These are phyloP conservation scores for Inosperma sp. DNA, from an alignment of 768 basidiomycete genomes.

Conservation along the genomic window DNA sequence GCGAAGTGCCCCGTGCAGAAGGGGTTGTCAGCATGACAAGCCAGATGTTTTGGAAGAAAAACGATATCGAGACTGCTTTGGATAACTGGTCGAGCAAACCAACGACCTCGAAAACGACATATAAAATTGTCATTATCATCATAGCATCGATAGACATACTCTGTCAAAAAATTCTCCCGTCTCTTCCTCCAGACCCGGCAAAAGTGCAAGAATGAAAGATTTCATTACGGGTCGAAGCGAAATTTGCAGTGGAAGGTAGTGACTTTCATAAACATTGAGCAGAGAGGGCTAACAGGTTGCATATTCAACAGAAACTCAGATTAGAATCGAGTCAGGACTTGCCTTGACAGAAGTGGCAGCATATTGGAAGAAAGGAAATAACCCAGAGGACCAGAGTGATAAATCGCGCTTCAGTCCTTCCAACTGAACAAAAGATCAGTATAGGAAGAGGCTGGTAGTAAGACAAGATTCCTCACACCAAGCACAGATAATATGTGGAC, in stretches of 20 bases:
- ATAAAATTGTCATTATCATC: background rate
- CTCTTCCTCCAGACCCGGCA: conserved; percentile 96
- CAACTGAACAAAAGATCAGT: conserved; percentile 43
- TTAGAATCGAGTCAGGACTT: conserved; percentile 11
- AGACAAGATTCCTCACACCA: conserved; percentile 55
- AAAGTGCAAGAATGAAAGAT: conserved; percentile 85
- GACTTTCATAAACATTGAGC: conserved; percentile 86
- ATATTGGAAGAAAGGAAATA: conserved; percentile 99
- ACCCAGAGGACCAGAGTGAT: conserved; percentile 88
- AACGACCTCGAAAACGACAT: conserved; percentile 54
- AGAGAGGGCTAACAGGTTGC: conserved; percentile 60
- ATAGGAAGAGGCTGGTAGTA: conserved; percentile 5
- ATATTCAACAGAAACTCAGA: background rate
- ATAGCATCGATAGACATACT: conserved; percentile 33
- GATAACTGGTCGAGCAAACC: conserved; percentile 76
- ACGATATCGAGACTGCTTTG: conserved; percentile 75
- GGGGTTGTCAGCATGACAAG: conserved; percentile 88
- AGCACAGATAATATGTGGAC: conserved; percentile 85
- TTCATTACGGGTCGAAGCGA: conserved; percentile 88
- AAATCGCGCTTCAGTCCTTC: conserved; percentile 87
- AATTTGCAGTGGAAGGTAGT: conserved; percentile 83
- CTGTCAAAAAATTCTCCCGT: conserved; percentile 97
- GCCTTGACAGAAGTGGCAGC: conserved; percentile 99
- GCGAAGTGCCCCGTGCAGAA: conserved; percentile 74
- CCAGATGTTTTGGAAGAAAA: conserved; percentile 97